Evolutionary conservation across 1,284 basidiomycete species (phyloP).

Genomic region (Cryptococcus sp.): DNA sequence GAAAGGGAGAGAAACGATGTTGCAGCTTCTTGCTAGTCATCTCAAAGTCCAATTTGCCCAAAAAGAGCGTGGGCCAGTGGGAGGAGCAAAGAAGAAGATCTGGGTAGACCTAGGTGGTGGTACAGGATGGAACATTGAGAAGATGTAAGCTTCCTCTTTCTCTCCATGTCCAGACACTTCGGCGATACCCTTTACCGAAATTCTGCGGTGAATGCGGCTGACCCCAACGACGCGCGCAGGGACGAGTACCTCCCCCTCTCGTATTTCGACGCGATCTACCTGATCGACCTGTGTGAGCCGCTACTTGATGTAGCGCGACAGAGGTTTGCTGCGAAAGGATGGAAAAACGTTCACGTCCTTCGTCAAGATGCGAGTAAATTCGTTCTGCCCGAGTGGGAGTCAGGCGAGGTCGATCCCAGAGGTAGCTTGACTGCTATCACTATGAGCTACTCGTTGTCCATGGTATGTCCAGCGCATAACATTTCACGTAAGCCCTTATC

Average conservation of each 20-base stretch:
- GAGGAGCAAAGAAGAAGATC: slow-evolving; percentile 52
- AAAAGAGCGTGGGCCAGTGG: neutral
- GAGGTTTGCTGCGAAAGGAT: slow-evolving; percentile 68
- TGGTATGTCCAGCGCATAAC: slow-evolving; percentile 55
- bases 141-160: slow-evolving; percentile 56
- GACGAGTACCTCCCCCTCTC: slow-evolving; percentile 66
- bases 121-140: slow-evolving; percentile 79
- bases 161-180: neutral
- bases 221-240: slow-evolving; percentile 54
- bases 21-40: slow-evolving; percentile 68
- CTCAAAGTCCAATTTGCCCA: slow-evolving; percentile 56
- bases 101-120: slow-evolving; percentile 85
- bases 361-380: slow-evolving; percentile 76
- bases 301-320: slow-evolving; percentile 70
- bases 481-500: no score
- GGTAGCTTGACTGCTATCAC: slow-evolving; percentile 66
- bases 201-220: no score
- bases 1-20: slow-evolving; percentile 70
- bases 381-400: slow-evolving; percentile 63
- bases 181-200: no score
- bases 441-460: slow-evolving; percentile 71
- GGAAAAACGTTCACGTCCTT: slow-evolving; percentile 72
- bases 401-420: slow-evolving; percentile 57
- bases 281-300: slow-evolving; percentile 74
- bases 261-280: slow-evolving; percentile 70